Conservation (phyloP, 2,329 filamentous ascomycete genomes). For the Drechslerella coelobrocha region DNA sequence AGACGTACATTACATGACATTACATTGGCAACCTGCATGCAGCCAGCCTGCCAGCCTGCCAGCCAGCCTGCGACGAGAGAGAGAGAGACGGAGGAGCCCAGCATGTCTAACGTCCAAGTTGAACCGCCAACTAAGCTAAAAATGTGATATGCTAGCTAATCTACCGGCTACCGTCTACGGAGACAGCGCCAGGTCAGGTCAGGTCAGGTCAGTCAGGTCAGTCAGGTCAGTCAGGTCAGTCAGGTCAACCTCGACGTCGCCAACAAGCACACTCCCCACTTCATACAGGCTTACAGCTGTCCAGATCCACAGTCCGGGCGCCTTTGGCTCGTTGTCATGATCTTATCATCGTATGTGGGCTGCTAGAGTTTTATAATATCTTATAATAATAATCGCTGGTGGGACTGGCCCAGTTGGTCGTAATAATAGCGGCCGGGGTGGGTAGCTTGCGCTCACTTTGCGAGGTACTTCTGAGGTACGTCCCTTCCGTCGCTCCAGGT, state of each 20-base stretch:
- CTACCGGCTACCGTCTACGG: too few species aligned
- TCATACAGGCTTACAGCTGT: too few species aligned
- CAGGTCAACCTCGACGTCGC: too few species aligned
- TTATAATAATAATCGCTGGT: neutral
- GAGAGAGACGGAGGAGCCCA: conserved; percentile 25
- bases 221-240: too few species aligned
- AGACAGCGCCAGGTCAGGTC: too few species aligned
- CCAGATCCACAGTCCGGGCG: too few species aligned
- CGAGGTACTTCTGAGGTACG: neutral
- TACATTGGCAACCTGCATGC: neutral
- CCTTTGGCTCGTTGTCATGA: too few species aligned
- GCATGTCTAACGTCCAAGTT: neutral
- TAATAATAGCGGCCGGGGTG: neutral
- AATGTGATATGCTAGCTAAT: neutral
- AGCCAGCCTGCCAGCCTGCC: neutral
- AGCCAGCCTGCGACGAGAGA: conserved; percentile 16
- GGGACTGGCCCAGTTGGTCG: neutral
- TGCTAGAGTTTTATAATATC: neutral
- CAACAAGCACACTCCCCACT: neutral
- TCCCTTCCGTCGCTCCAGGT: neutral
- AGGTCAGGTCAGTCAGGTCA: too few species aligned
- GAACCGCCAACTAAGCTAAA: neutral
- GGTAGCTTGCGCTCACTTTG: neutral
- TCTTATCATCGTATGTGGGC: neutral
- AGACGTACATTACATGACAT: conserved; percentile 1